These are phyloP conservation scores for Strobilomyces confusus DNA, from an alignment of 768 basidiomycete species.

Conservation along the genomic window DNA sequence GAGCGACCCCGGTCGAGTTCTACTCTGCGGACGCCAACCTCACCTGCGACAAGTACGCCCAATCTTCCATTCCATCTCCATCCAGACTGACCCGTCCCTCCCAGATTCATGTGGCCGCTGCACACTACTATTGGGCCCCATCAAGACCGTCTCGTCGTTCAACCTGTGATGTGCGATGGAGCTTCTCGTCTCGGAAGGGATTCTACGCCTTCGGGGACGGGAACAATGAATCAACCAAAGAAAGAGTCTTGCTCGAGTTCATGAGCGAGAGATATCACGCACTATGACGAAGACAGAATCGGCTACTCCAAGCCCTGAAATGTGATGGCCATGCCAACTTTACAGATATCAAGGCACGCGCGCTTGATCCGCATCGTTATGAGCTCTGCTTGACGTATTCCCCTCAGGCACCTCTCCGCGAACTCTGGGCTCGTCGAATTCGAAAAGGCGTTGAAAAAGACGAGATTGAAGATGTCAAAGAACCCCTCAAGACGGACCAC, in stretches of 20 bases:
- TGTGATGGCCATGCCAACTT: constrained; percentile 57
- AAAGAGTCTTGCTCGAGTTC: constrained; percentile 64
- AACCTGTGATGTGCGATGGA: too few relatives aligned
- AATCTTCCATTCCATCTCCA: background rate
- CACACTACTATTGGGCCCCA: constrained; percentile 86
- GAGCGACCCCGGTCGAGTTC: constrained; percentile 72
- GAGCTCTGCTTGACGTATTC: background rate
- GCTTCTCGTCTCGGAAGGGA: constrained; percentile 46
- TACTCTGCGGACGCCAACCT: constrained; percentile 97
- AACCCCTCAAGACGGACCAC: constrained; percentile 60
- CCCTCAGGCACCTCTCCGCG: constrained; percentile 41
- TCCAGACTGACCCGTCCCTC: background rate
- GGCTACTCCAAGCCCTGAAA: constrained; percentile 44
- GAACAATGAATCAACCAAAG: constrained; percentile 36
- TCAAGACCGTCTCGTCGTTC: constrained; percentile 86
- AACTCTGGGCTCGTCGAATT: constrained; percentile 48
- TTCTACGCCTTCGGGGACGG: constrained; percentile 79
- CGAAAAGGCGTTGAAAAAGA: constrained; percentile 65
- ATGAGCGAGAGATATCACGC: constrained; percentile 64
- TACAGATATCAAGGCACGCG: constrained; percentile 51
- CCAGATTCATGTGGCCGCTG: constrained; percentile 92
- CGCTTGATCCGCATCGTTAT: background rate
- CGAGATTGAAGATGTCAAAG: constrained; percentile 65
- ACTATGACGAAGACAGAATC: constrained; percentile 44
- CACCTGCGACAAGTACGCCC: constrained; percentile 74